Base-by-base conservation (phyloP, 345 rosid species). In the Euphorbia lathyris region DNA sequence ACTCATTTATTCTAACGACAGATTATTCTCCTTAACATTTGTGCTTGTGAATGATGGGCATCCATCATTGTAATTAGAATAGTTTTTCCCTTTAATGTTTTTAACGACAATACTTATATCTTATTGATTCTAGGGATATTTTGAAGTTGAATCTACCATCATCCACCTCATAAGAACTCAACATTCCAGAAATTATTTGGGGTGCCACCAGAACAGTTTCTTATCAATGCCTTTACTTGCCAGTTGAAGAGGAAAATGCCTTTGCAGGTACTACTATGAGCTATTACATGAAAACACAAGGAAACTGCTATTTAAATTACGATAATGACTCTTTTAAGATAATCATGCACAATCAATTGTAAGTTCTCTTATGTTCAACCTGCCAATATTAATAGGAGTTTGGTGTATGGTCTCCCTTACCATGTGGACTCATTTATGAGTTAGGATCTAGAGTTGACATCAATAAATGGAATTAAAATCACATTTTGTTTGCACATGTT, bases 171-270 rank as follows among this genome's bases (percentile, higher is more conserved):
- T 63, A 88, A 68, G 75, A 91, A 87, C 75, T 86, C 79, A 0
- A 75, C 88, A 26, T 94, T 94, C 74, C 98, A 90, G 84, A 90
- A 88, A 80, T 69, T 90, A 62, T 91, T 94, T 80, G 85, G 86
- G 52, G 79, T 94, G 84, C 98, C 98, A 8, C 84, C 88, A 22
- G 98, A 91, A 62, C 96, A 91, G 67, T 94, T 90, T 77, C 93
- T 91, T 71, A 83, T 94, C 72, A 83, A 81, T 72, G 93, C 88
- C 77, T 91, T 86, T 42, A 80, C 90, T 53, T 94, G 97, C 79
- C 77, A 82, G 7, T 78, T 91, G 81, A 91, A 76, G 88, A 88
- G 97, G 74, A 91, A 90, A 81, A 77, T 94, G 71, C 98, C 96
- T 63, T 68, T 87, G 50, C 97, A 88, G 98, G 97, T 94, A 65